Conservation (phyloP, 2,329 filamentous ascomycete genomes). For the Fusarium sp. region DNA sequence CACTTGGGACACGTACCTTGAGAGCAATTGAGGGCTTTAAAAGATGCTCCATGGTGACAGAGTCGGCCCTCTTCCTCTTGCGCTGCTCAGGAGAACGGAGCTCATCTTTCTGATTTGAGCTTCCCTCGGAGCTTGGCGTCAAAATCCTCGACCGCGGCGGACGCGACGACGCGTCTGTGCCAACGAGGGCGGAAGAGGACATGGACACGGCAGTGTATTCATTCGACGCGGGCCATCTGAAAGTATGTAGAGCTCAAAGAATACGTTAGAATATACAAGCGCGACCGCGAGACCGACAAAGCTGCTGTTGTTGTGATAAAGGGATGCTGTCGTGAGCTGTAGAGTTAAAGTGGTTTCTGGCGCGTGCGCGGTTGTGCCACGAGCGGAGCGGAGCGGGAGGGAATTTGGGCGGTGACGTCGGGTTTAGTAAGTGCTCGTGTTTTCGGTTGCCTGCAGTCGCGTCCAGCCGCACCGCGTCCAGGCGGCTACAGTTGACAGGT, state of each 20-base stretch:
- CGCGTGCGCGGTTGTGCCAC: conserved; percentile 14
- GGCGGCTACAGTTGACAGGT: conserved; percentile 11
- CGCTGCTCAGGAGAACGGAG: conserved; percentile 43
- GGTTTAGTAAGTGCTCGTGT: background rate
- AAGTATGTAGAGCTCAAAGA: conserved; percentile 8
- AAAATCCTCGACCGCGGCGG: conserved; percentile 55
- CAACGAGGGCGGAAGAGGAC: conserved; percentile 50
- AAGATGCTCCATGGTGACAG: conserved; percentile 62
- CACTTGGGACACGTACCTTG: conserved; percentile 55
- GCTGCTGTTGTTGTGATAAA: conserved; percentile 23
- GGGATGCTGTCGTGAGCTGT: conserved; percentile 5
- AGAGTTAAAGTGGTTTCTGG: conserved; percentile 33
- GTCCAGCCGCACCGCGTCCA: conserved; percentile 12
- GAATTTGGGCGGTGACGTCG: conserved; percentile 21
- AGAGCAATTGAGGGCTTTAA: conserved; percentile 64
- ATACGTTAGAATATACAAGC: conserved; percentile 19
- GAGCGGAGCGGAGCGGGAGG: background rate
- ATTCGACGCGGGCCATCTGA: conserved; percentile 34
- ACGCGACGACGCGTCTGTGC: conserved; percentile 66
- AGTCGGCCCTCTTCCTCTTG: conserved; percentile 53
- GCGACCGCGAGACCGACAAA: conserved; percentile 8
- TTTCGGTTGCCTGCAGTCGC: conserved; percentile 10
- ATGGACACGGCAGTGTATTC: conserved; percentile 41
- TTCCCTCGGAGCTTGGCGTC: conserved; percentile 55
- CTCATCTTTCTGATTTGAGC: conserved; percentile 52